Percentiles rank a stretch among this genome's conserved stretches.
Evolutionary conservation across 192 early-diverging fungal genomes (phyloP).

Genomic region (Backusella sp.): DNA sequence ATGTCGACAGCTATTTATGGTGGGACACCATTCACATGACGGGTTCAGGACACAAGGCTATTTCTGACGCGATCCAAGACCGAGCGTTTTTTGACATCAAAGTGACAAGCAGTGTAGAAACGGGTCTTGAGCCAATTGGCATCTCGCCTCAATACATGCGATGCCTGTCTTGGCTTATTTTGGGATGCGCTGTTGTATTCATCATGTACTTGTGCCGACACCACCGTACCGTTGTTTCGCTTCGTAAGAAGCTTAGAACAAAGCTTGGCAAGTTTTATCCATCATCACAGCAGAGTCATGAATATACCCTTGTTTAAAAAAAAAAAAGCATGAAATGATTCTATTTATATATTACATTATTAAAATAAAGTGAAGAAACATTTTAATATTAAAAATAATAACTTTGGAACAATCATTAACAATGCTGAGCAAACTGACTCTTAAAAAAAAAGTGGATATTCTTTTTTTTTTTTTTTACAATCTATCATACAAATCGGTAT

Average conservation of each 20-base stretch:
- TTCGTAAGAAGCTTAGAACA: constrained; percentile 1
- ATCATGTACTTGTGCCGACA: neutral
- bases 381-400: neutral
- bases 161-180: neutral
- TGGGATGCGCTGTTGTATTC: neutral
- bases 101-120: neutral
- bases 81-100: neutral
- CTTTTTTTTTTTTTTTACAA: too few species aligned
- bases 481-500: too few species aligned
- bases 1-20: constrained; percentile 36
- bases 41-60: constrained; percentile 26
- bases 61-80: neutral
- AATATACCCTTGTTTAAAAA: constrained; percentile 10
- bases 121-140: neutral
- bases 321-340: neutral
- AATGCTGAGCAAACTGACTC: neutral
- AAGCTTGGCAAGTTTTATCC: neutral
- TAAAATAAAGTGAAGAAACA: neutral
- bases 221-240: neutral
- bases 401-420: neutral
- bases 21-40: constrained; percentile 38
- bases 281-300: neutral
- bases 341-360: neutral
- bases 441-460: neutral
- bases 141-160: neutral